Conservation (phyloP, 345 rosid species). For the Anacardium occidentale region DNA sequence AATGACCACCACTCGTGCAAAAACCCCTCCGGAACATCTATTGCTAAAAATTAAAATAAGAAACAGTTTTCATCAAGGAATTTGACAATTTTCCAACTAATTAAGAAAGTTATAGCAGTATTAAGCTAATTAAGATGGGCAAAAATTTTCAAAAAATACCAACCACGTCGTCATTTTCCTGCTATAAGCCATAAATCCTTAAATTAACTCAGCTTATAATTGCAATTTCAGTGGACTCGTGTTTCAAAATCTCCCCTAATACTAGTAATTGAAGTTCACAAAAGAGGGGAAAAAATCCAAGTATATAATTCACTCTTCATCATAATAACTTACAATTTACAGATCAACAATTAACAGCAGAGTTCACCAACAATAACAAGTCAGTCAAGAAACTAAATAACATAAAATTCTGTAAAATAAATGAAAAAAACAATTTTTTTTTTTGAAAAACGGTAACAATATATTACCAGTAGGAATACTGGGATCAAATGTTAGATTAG, state of each 20-base stretch:
- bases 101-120: not conserved
- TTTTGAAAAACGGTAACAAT: not conserved
- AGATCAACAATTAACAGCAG: not conserved
- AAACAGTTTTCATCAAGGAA: not conserved
- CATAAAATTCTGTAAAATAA: not conserved
- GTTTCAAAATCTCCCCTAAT: no score
- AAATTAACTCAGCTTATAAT: not conserved
- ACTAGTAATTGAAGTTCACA: not conserved
- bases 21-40: constrained; percentile 16
- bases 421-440: no score
- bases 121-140: not conserved
- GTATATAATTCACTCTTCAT: not conserved
- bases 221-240: not conserved
- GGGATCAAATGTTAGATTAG: constrained; percentile 10
- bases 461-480: constrained; percentile 1
- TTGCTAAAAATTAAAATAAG: not conserved
- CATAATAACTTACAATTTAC: not conserved
- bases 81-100: not conserved
- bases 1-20: constrained; percentile 21
- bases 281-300: not conserved
- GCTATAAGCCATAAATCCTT: not conserved
- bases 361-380: not conserved
- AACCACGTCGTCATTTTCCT: not conserved
- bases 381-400: not conserved
- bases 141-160: not conserved